Evolutionary conservation across 2,329 filamentous ascomycete species (phyloP), one percentile per base, ranked within the genome.

Genomic region (Paraphoma sp.): DNA sequence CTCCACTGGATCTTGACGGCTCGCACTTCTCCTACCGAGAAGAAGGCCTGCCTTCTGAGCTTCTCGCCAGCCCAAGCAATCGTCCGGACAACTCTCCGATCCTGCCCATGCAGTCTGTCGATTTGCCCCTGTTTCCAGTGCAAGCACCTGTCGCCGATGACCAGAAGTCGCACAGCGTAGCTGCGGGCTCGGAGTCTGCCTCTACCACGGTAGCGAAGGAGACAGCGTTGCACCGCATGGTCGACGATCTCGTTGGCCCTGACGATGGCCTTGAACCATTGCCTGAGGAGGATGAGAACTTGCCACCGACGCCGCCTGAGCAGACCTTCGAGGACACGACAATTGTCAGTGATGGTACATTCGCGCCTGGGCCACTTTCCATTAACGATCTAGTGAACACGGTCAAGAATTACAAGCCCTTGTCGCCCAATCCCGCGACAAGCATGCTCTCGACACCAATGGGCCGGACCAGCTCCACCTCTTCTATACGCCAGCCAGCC

Each of bases 201-300:
- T 82, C 82, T 5, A 76, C 79, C 46, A 69, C 67, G 14, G 45
- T 75, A 17, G 71, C 75, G 8, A 76, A 76, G 49, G 82, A 84
- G 54, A 77, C 76, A n/a, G 80, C 81, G 23, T 82, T 86, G 76
- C 80, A 80, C 58, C 80, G 79, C 9, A 87, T 87, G 85, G 85
- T 87, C 12, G 83, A 87, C 61, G 79, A 83, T 55, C 75, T 87
- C 29, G 78, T 87, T 48, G 76, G 76, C 43, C 69, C 70, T 17
- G 76, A 80, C 47, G 77, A 79, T 28, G 73, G 77, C 42, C 57
- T 78, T 47, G 76, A 76, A 55, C 71, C 75, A 18, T 62, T 77
- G 28, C 70, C 66, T 8, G 79, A 81, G 47, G 79, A 81, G 55
- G 76, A 77, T 30, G 76, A 79, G 51, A 73, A 78, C 56, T 72